Conservation (phyloP, 345 rosid genomes). For the Trapa bicornis region DNA sequence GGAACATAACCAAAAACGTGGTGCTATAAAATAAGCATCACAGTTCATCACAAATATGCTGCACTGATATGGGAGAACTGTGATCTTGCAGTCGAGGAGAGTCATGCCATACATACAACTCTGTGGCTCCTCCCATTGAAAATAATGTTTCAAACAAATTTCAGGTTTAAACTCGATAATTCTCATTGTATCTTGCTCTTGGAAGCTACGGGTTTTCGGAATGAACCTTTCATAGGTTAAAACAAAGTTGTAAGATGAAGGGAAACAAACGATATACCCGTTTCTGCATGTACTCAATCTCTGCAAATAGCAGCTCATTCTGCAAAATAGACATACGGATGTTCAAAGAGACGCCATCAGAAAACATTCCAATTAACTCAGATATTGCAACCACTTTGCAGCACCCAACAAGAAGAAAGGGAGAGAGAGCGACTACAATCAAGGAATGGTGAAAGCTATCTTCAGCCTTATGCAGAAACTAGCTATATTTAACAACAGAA, state of each 20-base stretch:
- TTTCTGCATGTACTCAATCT: constrained; percentile 90
- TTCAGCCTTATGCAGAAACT: neutral
- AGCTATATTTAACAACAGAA: neutral
- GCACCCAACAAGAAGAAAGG: neutral
- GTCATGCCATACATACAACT: neutral
- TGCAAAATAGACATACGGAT: constrained; percentile 15
- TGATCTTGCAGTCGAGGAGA: neutral
- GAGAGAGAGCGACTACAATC: neutral
- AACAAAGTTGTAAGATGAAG: neutral
- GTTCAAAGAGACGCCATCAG: neutral
- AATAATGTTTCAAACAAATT: neutral
- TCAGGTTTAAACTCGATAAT: no score
- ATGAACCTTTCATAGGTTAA: neutral
- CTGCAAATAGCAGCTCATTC: constrained; percentile 79
- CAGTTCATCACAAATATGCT: neutral
- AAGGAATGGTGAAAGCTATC: neutral
- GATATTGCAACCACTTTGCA: neutral
- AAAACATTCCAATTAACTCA: neutral
- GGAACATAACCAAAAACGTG: neutral
- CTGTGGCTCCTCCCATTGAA: neutral
- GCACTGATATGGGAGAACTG: neutral
- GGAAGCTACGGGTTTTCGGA: neutral
- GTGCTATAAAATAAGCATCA: neutral
- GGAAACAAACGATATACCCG: constrained; percentile 32
- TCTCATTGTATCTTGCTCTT: neutral